Percentiles rank a stretch among this genome's conserved stretches.
Conservation (phyloP, 1,139 yeast genomes). For the Petasospora fabianii region DNA sequence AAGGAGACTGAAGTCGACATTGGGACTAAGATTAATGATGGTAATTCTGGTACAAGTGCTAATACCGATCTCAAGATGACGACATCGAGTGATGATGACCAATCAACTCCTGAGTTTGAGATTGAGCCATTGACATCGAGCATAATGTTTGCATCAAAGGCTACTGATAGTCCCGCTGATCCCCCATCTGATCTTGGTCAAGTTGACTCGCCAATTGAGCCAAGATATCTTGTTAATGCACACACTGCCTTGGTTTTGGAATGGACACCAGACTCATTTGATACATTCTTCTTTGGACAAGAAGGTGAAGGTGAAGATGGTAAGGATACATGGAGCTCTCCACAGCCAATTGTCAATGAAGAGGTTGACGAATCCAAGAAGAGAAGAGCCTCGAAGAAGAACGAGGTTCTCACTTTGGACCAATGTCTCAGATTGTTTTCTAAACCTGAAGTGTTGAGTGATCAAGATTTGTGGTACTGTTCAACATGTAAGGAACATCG, state of each 20-base stretch:
- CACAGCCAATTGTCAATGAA: slow-evolving; percentile 47
- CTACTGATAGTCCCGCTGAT: background rate
- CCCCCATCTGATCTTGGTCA: slow-evolving; percentile 2
- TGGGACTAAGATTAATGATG: background rate
- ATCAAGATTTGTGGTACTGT: slow-evolving; percentile 93
- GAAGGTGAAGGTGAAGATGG: slow-evolving; percentile 40
- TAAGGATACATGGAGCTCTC: slow-evolving; percentile 49
- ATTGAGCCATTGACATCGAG: slow-evolving; percentile 14
- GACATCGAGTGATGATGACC: slow-evolving; percentile 4
- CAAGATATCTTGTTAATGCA: slow-evolving; percentile 11
- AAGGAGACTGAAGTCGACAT: background rate
- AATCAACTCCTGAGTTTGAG: slow-evolving; percentile 8
- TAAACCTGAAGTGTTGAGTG: slow-evolving; percentile 80
- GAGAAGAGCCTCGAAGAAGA: slow-evolving; percentile 36
- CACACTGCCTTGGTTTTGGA: slow-evolving; percentile 65
- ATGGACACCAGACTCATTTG: slow-evolving; percentile 53
- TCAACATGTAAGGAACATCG: slow-evolving; percentile 85
- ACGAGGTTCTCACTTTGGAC: slow-evolving; percentile 56
- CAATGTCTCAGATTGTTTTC: slow-evolving; percentile 79
- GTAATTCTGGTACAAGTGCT: background rate
- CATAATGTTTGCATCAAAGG: background rate
- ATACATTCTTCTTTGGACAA: slow-evolving; percentile 45
- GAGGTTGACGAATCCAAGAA: slow-evolving; percentile 48
- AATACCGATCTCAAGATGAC: background rate
- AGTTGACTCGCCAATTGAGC: slow-evolving; percentile 1